phyloP scores from a whole-genome alignment of 345 rosid genomes.

The Salix dunnii region DNA sequence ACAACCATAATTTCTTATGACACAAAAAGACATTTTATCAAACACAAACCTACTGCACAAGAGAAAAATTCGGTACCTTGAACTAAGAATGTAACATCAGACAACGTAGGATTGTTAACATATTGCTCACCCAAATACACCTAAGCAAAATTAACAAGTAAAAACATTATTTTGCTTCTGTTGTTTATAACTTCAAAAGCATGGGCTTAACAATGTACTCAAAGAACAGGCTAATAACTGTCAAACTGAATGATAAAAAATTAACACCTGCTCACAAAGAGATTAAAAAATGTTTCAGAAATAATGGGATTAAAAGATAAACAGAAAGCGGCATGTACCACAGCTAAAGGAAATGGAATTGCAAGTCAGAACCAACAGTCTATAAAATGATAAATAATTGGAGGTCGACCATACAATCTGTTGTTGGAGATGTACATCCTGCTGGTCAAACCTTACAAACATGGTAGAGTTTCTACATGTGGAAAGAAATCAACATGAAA shows the following conservation, averaged over 20 bases:
- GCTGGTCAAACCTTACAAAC: background rate
- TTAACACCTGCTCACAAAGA: background rate
- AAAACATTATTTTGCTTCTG: background rate
- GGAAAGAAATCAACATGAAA: background rate
- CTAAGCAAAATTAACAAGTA: slow-evolving; percentile 25
- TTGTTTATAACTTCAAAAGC: background rate
- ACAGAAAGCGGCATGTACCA: background rate
- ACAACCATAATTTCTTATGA: background rate
- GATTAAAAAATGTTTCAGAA: background rate
- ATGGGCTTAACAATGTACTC: background rate
- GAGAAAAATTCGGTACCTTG: slow-evolving; percentile 41
- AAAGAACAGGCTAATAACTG: background rate
- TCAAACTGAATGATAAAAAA: background rate
- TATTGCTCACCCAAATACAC: slow-evolving; percentile 63
- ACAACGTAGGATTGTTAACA: slow-evolving; percentile 62
- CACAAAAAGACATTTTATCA: background rate
- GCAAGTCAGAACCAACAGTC: background rate
- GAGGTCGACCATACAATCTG: background rate
- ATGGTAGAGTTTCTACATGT: background rate
- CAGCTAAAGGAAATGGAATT: background rate
- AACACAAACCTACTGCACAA: background rate
- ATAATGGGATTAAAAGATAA: background rate
- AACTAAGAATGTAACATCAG: slow-evolving; percentile 66
- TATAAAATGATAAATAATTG: background rate
- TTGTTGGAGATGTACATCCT: background rate